Evolutionary conservation across 179 eudicot genomes (phyloP), one percentile per base, ranked within the genome.

Genomic region (Beta corolliflora): DNA sequence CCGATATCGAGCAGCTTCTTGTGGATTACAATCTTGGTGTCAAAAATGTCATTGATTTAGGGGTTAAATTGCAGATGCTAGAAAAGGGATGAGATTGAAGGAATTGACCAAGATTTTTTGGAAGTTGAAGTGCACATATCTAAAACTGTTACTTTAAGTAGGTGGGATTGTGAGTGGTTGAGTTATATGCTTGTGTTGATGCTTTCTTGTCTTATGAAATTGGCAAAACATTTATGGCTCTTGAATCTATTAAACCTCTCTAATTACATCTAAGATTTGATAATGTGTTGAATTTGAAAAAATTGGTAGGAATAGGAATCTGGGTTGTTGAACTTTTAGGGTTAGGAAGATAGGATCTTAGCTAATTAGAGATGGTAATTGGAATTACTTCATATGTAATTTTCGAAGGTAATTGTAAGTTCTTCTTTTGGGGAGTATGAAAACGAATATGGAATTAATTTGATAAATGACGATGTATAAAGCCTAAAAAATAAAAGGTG

Each of bases 171-270:
- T 13, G 84, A 66, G 52, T 84, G 89, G 85, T 66, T 88, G 80
- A 87, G 84, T 65, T 81, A 56, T 53, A 90, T 81, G 93, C 93
- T 66, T 79, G 84, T 77, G 67, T 88, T 84, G 92, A 90, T 88
- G 92, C 92, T 13, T 90, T 59, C 76, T 73, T 87, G 75, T 83
- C 87, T 15, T 85, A 78, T 55, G 83, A 83, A 82, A 83, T 90
- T 69, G 92, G 86, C 14, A 84, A 12, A 0, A 67, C 5, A 5
- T 67, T 81, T 29, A 16, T 80, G 56, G 4, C 41, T 25, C 11
- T 66, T 77, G 23, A 60, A 12, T 14, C 21, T 16, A 0, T 16
- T 55, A 25, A 5, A 15, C 0, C 1, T 69, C 11, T 48, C 52
- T 48, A 6, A 6, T 0, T 5, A 0, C 52, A 36, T 36, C 41